A percentile compares a stretch with the other conserved stretches of the same genome.
These are phyloP conservation scores for Hypholoma fasciculare DNA, from an alignment of 768 basidiomycete genomes.

Conservation along the genomic window DNA sequence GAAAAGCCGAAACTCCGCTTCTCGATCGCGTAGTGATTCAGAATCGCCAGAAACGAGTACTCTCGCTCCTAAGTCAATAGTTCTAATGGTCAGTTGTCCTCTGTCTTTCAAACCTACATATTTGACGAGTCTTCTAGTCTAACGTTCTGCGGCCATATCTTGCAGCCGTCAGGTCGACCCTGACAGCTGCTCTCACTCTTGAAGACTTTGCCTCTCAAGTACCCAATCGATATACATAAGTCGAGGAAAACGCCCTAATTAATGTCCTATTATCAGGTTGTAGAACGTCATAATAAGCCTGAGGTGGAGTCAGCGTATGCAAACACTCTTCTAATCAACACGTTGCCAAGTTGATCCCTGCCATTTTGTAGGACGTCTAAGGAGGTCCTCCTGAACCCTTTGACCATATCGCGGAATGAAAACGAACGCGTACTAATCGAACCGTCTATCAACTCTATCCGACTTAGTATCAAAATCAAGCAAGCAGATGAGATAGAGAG, in stretches of 20 bases:
- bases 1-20: conserved; percentile 48
- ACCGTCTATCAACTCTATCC: conserved; percentile 95
- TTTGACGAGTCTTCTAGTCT: conserved; percentile 53
- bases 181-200: conserved; percentile 96
- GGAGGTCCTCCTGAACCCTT: conserved; percentile 91
- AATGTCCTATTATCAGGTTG: conserved; percentile 56
- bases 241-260: conserved; percentile 14
- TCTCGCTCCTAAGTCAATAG: background rate
- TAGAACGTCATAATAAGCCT: conserved; percentile 96
- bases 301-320: conserved; percentile 87
- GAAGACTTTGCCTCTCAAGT: conserved; percentile 99
- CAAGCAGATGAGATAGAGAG: conserved; percentile 99
- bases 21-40: conserved; percentile 8
- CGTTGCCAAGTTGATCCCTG: background rate
- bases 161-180: conserved; percentile 90
- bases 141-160: conserved; percentile 96
- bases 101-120: background rate
- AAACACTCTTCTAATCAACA: background rate
- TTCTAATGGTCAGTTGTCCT: background rate
- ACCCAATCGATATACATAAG: conserved; percentile 14
- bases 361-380: conserved; percentile 68
- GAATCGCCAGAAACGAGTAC: conserved; percentile 2
- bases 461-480: conserved; percentile 97
- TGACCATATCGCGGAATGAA: conserved; percentile 95
- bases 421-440: conserved; percentile 97